Base-by-base conservation (phyloP, 23 red algal species). In the Rhodosorus marinus region DNA sequence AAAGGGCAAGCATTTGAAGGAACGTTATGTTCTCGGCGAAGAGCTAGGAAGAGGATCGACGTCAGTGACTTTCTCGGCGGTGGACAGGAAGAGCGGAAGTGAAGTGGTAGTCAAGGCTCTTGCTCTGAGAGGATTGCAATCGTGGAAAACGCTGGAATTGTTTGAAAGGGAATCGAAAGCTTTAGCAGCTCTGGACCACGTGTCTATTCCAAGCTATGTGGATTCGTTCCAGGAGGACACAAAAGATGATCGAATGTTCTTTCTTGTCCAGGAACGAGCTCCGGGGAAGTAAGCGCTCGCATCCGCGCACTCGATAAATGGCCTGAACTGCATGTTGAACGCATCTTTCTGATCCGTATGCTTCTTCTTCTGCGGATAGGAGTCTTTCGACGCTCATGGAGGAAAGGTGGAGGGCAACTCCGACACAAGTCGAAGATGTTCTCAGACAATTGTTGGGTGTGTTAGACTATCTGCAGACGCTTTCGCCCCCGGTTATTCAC, bases 131-230 rank as follows among this genome's bases (percentile, higher is more conserved):
- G 42, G 60, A 1, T 19, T 80, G 29, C 28, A 29, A 2, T 43
- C 28, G 4, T 80, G 74, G 74, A 66, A 55, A 42, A 38, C 62
- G 17, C 62, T 80, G 25, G 74, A 80, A 17, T 65, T 80, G 27
- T 80, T 80, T 33, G 29, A 66, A 30, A 53, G 74, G 36, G 74
- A 80, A 49, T 35, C 50, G 8, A 57, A 20, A 21, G 36, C 52
- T 30, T 57, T 80, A 8, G 32, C 38, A 0, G 51, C 60, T 24
- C 46, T 80, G 11, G 56, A 55, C 0, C 74, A 80, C 53, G 63
- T 65, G 26, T 42, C 54, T 23, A 69, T 80, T 32, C 74, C 74
- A 17, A 27, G 35, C 0, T 80, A 57, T 19, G 35, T 80, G 4
- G 62, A 80, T 49, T 47, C 48, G 31, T 67, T 80, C 41, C 38